These are phyloP conservation scores for Basipetospora chlamydospora DNA, from an alignment of 2,329 filamentous ascomycete genomes.

Conservation along the genomic window DNA sequence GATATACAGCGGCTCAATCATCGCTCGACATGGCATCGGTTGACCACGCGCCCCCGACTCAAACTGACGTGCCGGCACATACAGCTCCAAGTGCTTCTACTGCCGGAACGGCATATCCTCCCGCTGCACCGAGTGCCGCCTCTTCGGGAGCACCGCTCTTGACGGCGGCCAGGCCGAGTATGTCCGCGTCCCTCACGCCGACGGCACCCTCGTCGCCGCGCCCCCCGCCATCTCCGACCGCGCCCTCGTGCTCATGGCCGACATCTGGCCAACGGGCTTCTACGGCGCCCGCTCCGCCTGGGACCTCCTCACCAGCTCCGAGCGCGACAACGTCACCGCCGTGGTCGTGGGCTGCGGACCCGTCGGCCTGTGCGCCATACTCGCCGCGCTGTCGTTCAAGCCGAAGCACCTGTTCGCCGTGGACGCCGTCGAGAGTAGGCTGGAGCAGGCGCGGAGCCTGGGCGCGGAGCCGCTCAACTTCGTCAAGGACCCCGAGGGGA, in stretches of 20 bases:
- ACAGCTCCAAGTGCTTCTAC: conserved; percentile 9
- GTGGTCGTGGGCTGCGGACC: conserved; percentile 5
- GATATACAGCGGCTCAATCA: not conserved
- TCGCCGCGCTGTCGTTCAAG: conserved; percentile 55
- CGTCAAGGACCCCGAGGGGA: conserved; percentile 44
- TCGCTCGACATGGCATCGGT: too few species aligned
- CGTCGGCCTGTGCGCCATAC: conserved; percentile 40
- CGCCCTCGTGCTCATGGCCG: conserved; percentile 8
- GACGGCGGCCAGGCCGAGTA: conserved; percentile 73
- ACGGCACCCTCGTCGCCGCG: conserved; percentile 3
- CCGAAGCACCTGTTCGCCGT: conserved; percentile 61
- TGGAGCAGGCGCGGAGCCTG: conserved; percentile 53
- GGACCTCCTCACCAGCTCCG: conserved; percentile 1
- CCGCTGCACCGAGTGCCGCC: conserved; percentile 4
- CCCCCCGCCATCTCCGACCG: conserved; percentile 4
- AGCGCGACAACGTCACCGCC: conserved; percentile 1
- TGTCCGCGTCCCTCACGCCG: conserved; percentile 64
- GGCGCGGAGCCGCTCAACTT: conserved; percentile 74
- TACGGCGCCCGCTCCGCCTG: conserved; percentile 6
- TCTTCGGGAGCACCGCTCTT: conserved; percentile 4
- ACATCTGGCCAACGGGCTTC: conserved; percentile 8
- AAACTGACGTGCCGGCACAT: too few species aligned
- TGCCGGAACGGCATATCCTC: conserved; percentile 5
- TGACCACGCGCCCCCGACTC: too few species aligned
- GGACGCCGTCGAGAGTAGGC: conserved; percentile 55